phyloP scores from a whole-genome alignment of 2,329 filamentous ascomycete genomes.

The Fusarium tricinctum region DNA sequence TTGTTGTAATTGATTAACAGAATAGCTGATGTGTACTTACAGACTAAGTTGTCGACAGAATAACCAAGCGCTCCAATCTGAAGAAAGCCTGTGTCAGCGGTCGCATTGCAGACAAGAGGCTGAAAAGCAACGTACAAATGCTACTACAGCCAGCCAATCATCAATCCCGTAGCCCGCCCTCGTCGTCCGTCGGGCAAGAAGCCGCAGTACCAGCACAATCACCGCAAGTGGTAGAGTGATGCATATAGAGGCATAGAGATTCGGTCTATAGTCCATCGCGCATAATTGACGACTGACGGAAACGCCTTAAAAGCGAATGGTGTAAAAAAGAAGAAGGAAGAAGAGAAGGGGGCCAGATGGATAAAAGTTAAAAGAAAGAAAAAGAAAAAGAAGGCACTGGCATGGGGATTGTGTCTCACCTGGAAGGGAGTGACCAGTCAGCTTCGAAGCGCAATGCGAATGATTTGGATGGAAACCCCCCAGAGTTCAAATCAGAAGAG shows the following conservation, averaged over 20 bases:
- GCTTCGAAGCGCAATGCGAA: neutral
- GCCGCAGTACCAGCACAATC: conserved; percentile 34
- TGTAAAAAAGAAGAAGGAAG: neutral
- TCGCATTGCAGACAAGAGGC: neutral
- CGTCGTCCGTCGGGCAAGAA: conserved; percentile 36
- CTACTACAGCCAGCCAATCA: conserved; percentile 38
- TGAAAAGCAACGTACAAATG: conserved; percentile 27
- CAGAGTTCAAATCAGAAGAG: neutral
- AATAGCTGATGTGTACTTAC: neutral
- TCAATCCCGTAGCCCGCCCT: conserved; percentile 38
- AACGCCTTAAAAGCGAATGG: neutral
- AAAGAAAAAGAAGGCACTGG: no score
- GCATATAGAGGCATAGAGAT: conserved; percentile 33
- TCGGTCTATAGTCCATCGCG: conserved; percentile 35
- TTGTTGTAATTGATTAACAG: fast-evolving
- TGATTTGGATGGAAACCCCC: neutral
- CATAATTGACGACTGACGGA: conserved; percentile 14
- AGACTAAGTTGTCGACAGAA: conserved; percentile 26
- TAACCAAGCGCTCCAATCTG: conserved; percentile 24
- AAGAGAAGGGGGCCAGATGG: conserved; percentile 2
- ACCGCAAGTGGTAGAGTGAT: conserved; percentile 38
- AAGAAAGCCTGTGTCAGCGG: neutral
- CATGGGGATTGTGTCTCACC: conserved; percentile 14
- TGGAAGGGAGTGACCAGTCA: conserved; percentile 4
- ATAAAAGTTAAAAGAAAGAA: neutral